These are phyloP conservation scores for Colletotrichum nymphaeae DNA, from an alignment of 2,329 filamentous ascomycete species.

Conservation along the genomic window DNA sequence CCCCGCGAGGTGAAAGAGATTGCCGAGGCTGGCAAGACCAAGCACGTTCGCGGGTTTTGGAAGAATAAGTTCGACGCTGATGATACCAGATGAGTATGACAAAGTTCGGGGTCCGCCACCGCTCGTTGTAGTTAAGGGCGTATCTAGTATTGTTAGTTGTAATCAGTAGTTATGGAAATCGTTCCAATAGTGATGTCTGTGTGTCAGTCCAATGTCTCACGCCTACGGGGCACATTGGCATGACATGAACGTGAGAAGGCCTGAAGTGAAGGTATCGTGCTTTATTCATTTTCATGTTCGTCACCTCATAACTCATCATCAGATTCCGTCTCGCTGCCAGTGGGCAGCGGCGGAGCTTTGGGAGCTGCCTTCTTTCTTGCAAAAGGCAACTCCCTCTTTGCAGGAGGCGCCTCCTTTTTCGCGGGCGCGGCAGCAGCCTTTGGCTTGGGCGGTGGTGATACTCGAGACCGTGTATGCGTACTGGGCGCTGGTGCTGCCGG, in stretches of 20 bases:
- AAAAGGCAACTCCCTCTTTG: conserved; percentile 58
- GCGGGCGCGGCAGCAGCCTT: conserved; percentile 1
- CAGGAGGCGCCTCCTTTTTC: conserved; percentile 44
- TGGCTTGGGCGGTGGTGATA: conserved; percentile 25
- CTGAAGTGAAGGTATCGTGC: neutral
- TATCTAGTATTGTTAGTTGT: neutral
- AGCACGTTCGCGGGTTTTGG: conserved; percentile 73
- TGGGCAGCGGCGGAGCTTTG: conserved; percentile 42
- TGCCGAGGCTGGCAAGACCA: conserved; percentile 64
- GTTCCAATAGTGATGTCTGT: neutral
- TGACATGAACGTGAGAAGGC: too few relatives aligned
- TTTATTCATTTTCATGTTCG: neutral
- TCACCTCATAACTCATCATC: conserved; percentile 64
- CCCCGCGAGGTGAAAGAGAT: conserved; percentile 69
- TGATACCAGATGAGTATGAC: conserved; percentile 55
- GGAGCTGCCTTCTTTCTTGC: conserved; percentile 45
- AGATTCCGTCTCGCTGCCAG: conserved; percentile 62
- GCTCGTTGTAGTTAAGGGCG: neutral
- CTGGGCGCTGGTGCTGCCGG: conserved; percentile 44
- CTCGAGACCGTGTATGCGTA: conserved; percentile 1
- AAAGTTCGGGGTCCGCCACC: neutral
- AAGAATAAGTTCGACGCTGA: conserved; percentile 60
- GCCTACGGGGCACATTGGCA: too few relatives aligned
- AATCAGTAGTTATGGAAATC: neutral
- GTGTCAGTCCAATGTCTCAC: too few relatives aligned